phyloP scores from a whole-genome alignment of 1,139 yeast genomes.

The Pichia inconspicua region DNA sequence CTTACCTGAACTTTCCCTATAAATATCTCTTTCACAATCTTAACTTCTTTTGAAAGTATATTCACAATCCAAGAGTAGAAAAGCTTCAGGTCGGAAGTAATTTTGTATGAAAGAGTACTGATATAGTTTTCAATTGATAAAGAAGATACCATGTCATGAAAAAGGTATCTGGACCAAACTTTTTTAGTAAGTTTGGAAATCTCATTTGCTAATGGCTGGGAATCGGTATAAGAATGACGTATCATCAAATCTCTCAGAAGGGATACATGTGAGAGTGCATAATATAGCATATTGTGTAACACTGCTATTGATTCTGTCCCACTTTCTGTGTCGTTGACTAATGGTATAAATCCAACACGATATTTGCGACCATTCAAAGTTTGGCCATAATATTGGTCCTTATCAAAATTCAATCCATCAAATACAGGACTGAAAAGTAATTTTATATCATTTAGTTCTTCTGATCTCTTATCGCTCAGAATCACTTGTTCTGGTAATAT shows the following conservation, averaged over 20 bases:
- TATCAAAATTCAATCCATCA: conserved; percentile 27
- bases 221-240: conserved; percentile 21
- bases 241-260: conserved; percentile 48
- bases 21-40: conserved; percentile 29
- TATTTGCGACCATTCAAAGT: conserved; percentile 44
- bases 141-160: conserved; percentile 58
- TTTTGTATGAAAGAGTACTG: conserved; percentile 33
- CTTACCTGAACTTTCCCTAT: conserved; percentile 44
- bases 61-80: conserved; percentile 57
- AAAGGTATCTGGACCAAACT: conserved; percentile 56
- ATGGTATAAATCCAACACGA: conserved; percentile 57
- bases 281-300: conserved; percentile 43
- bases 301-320: conserved; percentile 19
- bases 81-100: conserved; percentile 31
- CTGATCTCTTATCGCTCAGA: conserved; percentile 25
- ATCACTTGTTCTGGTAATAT: conserved; percentile 55
- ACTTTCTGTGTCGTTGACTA: conserved; percentile 45
- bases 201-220: conserved; percentile 22
- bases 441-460: conserved; percentile 44
- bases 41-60: conserved; percentile 32
- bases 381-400: conserved; percentile 17
- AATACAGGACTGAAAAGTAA: conserved; percentile 48
- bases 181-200: conserved; percentile 41
- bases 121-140: conserved; percentile 53
- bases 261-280: conserved; percentile 46